These are phyloP conservation scores for Penicillium riverlandense DNA, from an alignment of 495 filamentous ascomycete genomes.

Conservation along the genomic window DNA sequence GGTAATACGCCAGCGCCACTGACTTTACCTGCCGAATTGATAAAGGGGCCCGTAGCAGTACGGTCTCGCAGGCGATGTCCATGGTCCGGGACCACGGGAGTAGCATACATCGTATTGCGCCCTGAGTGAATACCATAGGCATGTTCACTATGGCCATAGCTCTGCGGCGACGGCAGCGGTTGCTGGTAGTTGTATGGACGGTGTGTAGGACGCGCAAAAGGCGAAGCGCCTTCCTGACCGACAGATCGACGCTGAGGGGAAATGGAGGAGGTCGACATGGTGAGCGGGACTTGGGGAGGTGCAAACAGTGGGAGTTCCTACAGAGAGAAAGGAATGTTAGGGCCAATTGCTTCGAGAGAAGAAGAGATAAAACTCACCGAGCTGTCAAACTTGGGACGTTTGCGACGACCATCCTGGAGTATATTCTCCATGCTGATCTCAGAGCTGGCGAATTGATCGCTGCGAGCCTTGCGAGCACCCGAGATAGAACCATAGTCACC, in stretches of 20 bases:
- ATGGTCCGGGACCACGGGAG: slow-evolving; percentile 51
- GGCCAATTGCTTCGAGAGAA: not conserved
- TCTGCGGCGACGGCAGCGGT: slow-evolving; percentile 71
- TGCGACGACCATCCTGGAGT: slow-evolving; percentile 89
- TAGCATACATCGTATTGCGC: slow-evolving; percentile 38
- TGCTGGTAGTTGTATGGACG: slow-evolving; percentile 66
- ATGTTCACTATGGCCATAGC: slow-evolving; percentile 49
- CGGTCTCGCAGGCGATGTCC: slow-evolving; percentile 57
- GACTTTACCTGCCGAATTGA: slow-evolving; percentile 30
- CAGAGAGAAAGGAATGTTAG: slow-evolving; percentile 9
- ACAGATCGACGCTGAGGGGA: slow-evolving; percentile 78
- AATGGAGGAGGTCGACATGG: slow-evolving; percentile 82
- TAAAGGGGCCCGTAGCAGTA: slow-evolving; percentile 14
- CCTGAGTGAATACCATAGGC: slow-evolving; percentile 30
- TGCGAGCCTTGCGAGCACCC: slow-evolving; percentile 58
- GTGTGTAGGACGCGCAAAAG: slow-evolving; percentile 64
- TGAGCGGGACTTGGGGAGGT: slow-evolving; percentile 83
- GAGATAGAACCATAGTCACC: slow-evolving; percentile 41
- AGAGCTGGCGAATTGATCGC: slow-evolving; percentile 80
- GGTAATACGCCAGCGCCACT: slow-evolving; percentile 60
- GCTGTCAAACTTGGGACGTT: slow-evolving; percentile 95
- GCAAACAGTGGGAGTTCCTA: slow-evolving; percentile 94
- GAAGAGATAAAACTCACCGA: slow-evolving; percentile 57
- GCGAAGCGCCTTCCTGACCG: slow-evolving; percentile 53
- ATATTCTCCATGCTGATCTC: slow-evolving; percentile 98